Conservation (phyloP, 78 protist species). For the Capsaspora owczarzaki region DNA sequence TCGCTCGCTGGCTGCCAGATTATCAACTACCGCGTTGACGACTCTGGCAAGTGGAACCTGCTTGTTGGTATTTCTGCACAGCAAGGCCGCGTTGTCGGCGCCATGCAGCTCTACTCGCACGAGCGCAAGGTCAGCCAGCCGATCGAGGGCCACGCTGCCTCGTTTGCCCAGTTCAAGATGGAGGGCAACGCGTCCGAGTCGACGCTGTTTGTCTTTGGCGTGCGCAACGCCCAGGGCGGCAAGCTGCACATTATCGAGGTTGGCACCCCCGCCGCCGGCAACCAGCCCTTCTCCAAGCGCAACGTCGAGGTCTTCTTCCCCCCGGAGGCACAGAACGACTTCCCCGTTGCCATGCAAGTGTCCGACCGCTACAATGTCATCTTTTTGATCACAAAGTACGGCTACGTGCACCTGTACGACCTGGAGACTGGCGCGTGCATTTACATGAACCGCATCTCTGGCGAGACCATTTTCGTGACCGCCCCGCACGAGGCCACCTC, state of each 20-base stretch:
- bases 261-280: constrained; percentile 51
- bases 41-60: constrained; percentile 76
- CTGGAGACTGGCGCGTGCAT: constrained; percentile 76
- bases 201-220: constrained; percentile 75
- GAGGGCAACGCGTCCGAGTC: constrained; percentile 61
- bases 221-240: constrained; percentile 50
- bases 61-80: constrained; percentile 78
- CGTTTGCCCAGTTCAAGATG: constrained; percentile 56
- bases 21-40: constrained; percentile 87
- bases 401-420: constrained; percentile 85
- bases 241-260: constrained; percentile 79
- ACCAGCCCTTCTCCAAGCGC: constrained; percentile 55
- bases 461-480: constrained; percentile 86
- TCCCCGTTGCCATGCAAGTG: constrained; percentile 95
- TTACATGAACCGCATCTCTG: constrained; percentile 73
- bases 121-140: constrained; percentile 80
- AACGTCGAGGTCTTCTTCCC: constrained; percentile 76
- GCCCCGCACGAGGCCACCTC: constrained; percentile 49
- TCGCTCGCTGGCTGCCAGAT: constrained; percentile 73
- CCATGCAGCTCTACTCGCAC: constrained; percentile 85
- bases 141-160: constrained; percentile 92
- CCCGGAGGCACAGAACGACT: constrained; percentile 85
- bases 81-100: constrained; percentile 66
- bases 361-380: constrained; percentile 69
- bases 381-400: constrained; percentile 88